Conservation (phyloP, 192 early-diverging fungal genomes). For the Coemansia sp. region DNA sequence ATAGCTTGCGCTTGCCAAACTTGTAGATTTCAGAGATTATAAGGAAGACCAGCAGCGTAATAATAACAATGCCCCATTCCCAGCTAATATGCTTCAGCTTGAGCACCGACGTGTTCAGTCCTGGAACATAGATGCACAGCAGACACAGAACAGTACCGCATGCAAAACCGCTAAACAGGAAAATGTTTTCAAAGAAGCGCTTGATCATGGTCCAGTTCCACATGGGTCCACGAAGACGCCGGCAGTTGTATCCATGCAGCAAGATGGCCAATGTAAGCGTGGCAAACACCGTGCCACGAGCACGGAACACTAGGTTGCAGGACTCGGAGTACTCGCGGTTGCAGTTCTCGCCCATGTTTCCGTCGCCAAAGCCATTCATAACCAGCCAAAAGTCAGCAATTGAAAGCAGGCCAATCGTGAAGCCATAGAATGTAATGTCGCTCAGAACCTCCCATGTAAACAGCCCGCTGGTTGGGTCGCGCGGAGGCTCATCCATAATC, state of each 20-base stretch:
- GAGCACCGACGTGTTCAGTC: conserved; percentile 61
- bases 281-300: conserved; percentile 68
- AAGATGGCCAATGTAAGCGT: conserved; percentile 70
- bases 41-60: conserved; percentile 61
- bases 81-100: conserved; percentile 63
- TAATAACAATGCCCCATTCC: conserved; percentile 71
- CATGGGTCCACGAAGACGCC: conserved; percentile 60
- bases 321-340: conserved; percentile 54
- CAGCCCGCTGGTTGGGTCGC: conserved; percentile 59
- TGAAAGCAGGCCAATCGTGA: conserved; percentile 62
- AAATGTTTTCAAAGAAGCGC: conserved; percentile 54
- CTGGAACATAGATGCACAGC: conserved; percentile 66
- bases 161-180: conserved; percentile 47
- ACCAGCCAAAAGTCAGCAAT: conserved; percentile 65
- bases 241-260: conserved; percentile 75
- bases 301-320: conserved; percentile 67
- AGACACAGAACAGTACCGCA: conserved; percentile 57
- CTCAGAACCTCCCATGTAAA: conserved; percentile 63
- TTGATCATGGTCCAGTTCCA: conserved; percentile 55
- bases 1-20: conserved; percentile 54
- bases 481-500: conserved; percentile 73
- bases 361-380: conserved; percentile 60
- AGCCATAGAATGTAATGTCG: conserved; percentile 70
- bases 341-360: conserved; percentile 59
- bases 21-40: conserved; percentile 69